These are phyloP conservation scores for Kockiozyma suomiensis DNA, from an alignment of 805 yeast genomes.

Conservation along the genomic window DNA sequence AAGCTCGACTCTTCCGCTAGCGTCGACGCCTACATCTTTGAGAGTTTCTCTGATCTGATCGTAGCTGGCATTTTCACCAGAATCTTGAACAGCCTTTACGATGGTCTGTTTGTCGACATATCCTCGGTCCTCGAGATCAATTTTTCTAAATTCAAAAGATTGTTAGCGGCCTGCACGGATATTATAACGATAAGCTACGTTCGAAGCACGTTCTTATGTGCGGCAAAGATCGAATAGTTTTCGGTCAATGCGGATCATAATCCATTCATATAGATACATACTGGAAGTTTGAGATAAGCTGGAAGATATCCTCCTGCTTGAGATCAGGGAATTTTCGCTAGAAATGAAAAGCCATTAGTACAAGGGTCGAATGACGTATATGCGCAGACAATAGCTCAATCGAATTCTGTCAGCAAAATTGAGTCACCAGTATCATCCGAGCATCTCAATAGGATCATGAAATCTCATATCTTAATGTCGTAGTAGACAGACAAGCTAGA, in stretches of 20 bases:
- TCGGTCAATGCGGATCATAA: background rate
- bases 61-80: slow-evolving; percentile 74
- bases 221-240: too few relatives aligned
- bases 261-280: slow-evolving; percentile 28
- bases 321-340: slow-evolving; percentile 84
- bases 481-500: too few relatives aligned
- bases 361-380: background rate
- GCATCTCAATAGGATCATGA: too few relatives aligned
- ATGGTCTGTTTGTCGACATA: slow-evolving; percentile 91
- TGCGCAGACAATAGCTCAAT: background rate
- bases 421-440: too few relatives aligned
- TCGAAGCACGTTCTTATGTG: too few relatives aligned
- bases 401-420: background rate
- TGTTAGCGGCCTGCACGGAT: too few relatives aligned
- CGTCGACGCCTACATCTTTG: slow-evolving; percentile 88
- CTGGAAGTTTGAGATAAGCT: slow-evolving; percentile 79
- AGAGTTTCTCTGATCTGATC: slow-evolving; percentile 93
- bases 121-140: slow-evolving; percentile 91
- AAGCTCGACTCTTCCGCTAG: slow-evolving; percentile 94
- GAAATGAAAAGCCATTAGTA: slow-evolving; percentile 17
- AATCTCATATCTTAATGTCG: too few relatives aligned
- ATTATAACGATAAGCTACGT: too few relatives aligned
- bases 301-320: slow-evolving; percentile 83
- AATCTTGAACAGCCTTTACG: slow-evolving; percentile 74
- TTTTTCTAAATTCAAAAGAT: slow-evolving; percentile 50